These are phyloP conservation scores for Melanogaster broomeanus DNA, from an alignment of 768 basidiomycete species.

Conservation along the genomic window DNA sequence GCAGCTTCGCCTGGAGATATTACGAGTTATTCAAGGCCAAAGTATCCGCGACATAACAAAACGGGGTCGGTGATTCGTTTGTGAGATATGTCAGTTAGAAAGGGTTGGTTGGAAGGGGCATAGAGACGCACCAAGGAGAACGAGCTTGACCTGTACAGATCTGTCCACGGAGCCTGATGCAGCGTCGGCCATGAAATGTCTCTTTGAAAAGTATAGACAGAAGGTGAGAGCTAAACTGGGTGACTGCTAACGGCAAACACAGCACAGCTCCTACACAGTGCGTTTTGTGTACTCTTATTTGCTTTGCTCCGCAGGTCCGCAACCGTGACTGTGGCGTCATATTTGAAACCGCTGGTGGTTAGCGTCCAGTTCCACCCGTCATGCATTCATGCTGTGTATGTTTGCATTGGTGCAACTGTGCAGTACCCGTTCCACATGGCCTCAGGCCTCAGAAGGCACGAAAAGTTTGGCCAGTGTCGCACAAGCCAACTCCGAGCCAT, in stretches of 20 bases:
- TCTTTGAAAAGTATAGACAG: conserved; percentile 11
- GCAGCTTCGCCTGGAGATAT: conserved; percentile 86
- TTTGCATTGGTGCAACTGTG: too few relatives aligned
- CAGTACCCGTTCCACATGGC: too few relatives aligned
- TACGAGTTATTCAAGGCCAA: neutral
- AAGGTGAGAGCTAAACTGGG: conserved; percentile 2
- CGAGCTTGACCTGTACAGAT: conserved; percentile 97
- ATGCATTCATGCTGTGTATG: too few relatives aligned
- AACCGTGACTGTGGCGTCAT: too few relatives aligned
- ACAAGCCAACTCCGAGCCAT: too few relatives aligned
- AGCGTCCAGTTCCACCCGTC: too few relatives aligned
- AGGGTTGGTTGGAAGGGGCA: neutral
- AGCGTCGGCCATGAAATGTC: conserved; percentile 63
- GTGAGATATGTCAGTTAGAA: neutral
- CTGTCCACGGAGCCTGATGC: conserved; percentile 78
- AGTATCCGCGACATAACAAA: neutral
- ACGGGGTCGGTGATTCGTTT: neutral
- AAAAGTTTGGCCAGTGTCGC: too few relatives aligned
- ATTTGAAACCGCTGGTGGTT: too few relatives aligned
- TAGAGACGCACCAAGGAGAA: conserved; percentile 78
- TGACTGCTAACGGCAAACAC: neutral
- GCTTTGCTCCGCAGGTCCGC: too few relatives aligned
- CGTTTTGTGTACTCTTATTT: too few relatives aligned
- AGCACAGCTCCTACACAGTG: too few relatives aligned
- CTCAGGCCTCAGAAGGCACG: too few relatives aligned